These are phyloP conservation scores for Coccomyxa sp. DNA, from an alignment of 139 green algal genomes.

Conservation along the genomic window DNA sequence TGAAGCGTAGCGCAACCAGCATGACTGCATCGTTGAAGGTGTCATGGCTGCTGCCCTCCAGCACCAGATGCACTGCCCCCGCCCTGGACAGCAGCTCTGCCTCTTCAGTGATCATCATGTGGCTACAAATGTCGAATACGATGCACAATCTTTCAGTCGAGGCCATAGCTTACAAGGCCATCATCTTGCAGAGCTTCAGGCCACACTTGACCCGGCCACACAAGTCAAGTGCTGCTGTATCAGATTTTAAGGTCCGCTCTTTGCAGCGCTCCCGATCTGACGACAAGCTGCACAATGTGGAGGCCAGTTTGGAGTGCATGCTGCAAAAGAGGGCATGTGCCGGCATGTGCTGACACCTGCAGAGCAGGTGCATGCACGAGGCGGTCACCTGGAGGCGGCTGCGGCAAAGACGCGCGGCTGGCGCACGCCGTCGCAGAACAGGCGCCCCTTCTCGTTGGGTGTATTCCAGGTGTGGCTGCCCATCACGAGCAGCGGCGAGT, in stretches of 20 bases:
- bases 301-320: too few relatives aligned
- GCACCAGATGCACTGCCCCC: constrained; percentile 36
- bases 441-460: constrained; percentile 34
- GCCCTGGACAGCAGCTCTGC: background rate
- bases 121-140: too few relatives aligned
- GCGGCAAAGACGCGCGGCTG: constrained; percentile 39
- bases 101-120: too few relatives aligned
- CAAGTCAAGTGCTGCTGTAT: background rate
- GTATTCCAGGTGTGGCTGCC: constrained; percentile 62
- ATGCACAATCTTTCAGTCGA: background rate
- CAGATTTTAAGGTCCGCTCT: background rate
- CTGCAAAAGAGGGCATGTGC: too few relatives aligned
- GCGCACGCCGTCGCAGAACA: constrained; percentile 38
- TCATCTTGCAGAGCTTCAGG: background rate
- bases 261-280: background rate
- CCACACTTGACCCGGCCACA: background rate
- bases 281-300: too few relatives aligned
- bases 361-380: too few relatives aligned
- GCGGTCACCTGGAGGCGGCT: background rate
- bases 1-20: constrained; percentile 4
- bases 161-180: background rate
- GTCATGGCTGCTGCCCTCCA: constrained; percentile 36
- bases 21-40: constrained; percentile 34
- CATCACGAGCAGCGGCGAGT: constrained; percentile 46
- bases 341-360: too few relatives aligned